Evolutionary conservation across 108 stramenopile genomes (phyloP).

Genomic region (Chaetoceros muelleri): DNA sequence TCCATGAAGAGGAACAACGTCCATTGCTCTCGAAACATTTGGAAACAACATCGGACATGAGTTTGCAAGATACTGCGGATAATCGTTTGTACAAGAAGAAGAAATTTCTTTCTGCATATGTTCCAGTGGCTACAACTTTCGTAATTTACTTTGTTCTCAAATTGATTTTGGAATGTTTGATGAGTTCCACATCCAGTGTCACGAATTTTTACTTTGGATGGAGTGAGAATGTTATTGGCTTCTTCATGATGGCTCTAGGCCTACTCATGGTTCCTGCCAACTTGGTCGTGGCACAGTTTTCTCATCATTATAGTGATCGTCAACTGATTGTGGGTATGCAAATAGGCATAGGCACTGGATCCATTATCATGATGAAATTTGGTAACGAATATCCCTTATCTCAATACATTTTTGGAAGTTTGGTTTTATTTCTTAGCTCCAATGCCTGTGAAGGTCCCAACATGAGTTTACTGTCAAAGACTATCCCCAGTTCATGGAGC

Average conservation of each 20-base stretch:
- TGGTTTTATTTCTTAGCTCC: slow-evolving; percentile 43
- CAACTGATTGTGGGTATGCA: slow-evolving; percentile 33
- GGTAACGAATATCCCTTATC: slow-evolving; percentile 20
- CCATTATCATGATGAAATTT: slow-evolving; percentile 27
- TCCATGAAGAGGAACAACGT: neutral
- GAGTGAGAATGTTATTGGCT: slow-evolving; percentile 24
- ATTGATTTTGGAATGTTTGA: slow-evolving; percentile 35
- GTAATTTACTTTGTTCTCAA: slow-evolving; percentile 60
- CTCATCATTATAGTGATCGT: slow-evolving; percentile 37
- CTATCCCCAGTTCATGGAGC: slow-evolving; percentile 64
- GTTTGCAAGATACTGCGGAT: no score
- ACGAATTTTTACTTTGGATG: slow-evolving; percentile 48
- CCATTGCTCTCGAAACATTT: slow-evolving; percentile 16
- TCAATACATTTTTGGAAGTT: slow-evolving; percentile 36
- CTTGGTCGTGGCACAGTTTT: slow-evolving; percentile 31
- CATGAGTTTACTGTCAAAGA: slow-evolving; percentile 80
- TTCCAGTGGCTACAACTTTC: slow-evolving; percentile 44
- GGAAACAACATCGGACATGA: no score
- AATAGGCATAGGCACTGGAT: slow-evolving; percentile 33
- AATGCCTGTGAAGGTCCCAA: slow-evolving; percentile 57
- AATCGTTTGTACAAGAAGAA: no score
- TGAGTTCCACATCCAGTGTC: slow-evolving; percentile 37
- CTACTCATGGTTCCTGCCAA: slow-evolving; percentile 56
- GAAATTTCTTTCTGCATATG: no score
- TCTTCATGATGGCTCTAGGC: slow-evolving; percentile 40